These are phyloP conservation scores for Rhizopogon vesiculosus DNA, from an alignment of 768 basidiomycete genomes.

Conservation along the genomic window DNA sequence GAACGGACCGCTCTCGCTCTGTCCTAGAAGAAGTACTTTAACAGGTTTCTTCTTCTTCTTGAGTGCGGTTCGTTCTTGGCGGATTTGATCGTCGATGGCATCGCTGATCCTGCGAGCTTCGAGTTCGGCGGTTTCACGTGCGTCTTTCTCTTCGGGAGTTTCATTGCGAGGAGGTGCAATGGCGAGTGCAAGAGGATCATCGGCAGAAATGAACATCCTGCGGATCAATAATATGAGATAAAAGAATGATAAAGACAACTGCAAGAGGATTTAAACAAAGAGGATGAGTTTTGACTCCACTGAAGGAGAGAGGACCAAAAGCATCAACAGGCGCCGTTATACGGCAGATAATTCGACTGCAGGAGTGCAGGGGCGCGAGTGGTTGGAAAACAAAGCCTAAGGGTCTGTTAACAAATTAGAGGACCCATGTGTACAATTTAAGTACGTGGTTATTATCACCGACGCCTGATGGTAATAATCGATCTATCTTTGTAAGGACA, in stretches of 20 bases:
- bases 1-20: conserved; percentile 60
- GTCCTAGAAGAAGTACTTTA: conserved; percentile 71
- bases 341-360: not conserved
- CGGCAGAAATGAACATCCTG: conserved; percentile 30
- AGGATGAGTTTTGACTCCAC: not conserved
- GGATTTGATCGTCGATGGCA: conserved; percentile 71
- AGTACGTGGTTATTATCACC: not conserved
- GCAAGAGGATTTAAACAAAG: not conserved
- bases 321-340: conserved; percentile 1
- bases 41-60: conserved; percentile 65
- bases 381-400: not conserved
- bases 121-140: conserved; percentile 55
- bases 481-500: not conserved
- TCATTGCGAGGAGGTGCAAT: conserved; percentile 65
- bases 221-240: not conserved
- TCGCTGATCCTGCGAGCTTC: conserved; percentile 64
- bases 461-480: too few relatives aligned
- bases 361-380: not conserved
- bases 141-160: conserved; percentile 47
- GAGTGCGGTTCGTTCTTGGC: conserved; percentile 50
- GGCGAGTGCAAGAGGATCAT: conserved; percentile 59
- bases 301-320: not conserved
- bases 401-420: not conserved
- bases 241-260: not conserved
- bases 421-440: not conserved